Evolutionary conservation across 2,329 filamentous ascomycete genomes (phyloP), one percentile per base, ranked within the genome.

Genomic region (Pseudogymnoascus sp.): DNA sequence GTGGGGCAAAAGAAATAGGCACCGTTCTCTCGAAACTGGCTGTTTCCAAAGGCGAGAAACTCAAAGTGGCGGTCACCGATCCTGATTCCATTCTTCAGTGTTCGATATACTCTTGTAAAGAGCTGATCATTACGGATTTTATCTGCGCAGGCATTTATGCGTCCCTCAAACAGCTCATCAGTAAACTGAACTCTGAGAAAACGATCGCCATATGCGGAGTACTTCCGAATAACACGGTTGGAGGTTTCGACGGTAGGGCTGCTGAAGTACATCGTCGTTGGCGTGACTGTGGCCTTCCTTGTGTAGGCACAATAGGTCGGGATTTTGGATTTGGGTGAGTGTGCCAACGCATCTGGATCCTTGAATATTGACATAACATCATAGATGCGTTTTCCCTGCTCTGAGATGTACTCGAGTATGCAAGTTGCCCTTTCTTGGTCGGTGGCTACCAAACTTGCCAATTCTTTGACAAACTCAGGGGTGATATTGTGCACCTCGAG

Each of bases 11-110:
- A 97, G 75, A 99, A 97, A 72, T 95, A 97, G 0, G 91, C 93
- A 0, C 93, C 90, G 68, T 93, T 87, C 71, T 97, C 93, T 61
- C 93, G 85, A 65, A 99, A 90, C 70, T 99, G 95, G 0, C 95
- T 97, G 74, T 95, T 97, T 0, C 95, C 93, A 76, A 93, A 97
- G 0, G 93, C 95, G 26, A 99, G 83, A 67, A 97, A 97, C 68
- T 93, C 84, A 74, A 92, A 99, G 64, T 85, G 84, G 7, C 91
- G 87, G 66, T 88, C 89, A 4, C 91, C 95, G 60, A 99, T 87
- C 0, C 80, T 80, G 67, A 99, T 93, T 0, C 95, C 95, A 63
- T 95, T 84, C 50, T 77, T 81, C 71, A 97, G 78, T 0, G 88
- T 83, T 59, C 88, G 82, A 66, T 85, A 85, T 19, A 97, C 82